Evolutionary conservation across 768 basidiomycete genomes (phyloP).

Genomic region (Tricholoma bakamatsutake): DNA sequence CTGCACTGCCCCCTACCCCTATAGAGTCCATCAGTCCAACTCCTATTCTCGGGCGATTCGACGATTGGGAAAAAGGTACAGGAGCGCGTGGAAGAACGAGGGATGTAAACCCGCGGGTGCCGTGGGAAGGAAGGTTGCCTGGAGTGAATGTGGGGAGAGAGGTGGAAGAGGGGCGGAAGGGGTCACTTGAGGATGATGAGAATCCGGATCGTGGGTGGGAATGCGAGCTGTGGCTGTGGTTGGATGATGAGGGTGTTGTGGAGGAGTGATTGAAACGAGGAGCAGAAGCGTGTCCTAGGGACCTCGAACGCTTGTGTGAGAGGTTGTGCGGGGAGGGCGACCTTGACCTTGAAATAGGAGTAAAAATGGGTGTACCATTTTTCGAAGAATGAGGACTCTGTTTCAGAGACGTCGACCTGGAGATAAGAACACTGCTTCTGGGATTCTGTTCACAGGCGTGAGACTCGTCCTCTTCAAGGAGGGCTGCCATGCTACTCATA

Average conservation of each 20-base stretch:
- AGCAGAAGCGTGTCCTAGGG: conserved; percentile 9
- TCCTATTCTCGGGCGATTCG: conserved; percentile 11
- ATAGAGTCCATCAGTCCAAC: conserved; percentile 11
- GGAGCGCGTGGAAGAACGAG: conserved; percentile 51
- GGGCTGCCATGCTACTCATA: conserved; percentile 46
- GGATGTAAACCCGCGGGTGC: conserved; percentile 51
- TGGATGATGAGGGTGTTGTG: conserved; percentile 8
- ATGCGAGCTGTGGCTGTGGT: conserved; percentile 5
- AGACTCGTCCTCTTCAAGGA: conserved; percentile 48
- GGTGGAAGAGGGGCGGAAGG: conserved; percentile 13
- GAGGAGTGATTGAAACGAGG: not conserved
- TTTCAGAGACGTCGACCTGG: conserved; percentile 7
- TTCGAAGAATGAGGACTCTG: not conserved
- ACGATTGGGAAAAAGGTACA: conserved; percentile 23
- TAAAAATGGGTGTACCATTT: conserved; percentile 2
- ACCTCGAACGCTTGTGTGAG: conserved; percentile 15
- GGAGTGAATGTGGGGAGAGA: conserved; percentile 21
- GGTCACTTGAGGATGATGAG: conserved; percentile 20
- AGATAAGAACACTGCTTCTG: conserved; percentile 18
- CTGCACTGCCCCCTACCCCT: conserved; percentile 19
- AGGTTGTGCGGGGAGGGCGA: conserved; percentile 3
- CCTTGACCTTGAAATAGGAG: conserved; percentile 1
- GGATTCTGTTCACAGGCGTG: conserved; percentile 7
- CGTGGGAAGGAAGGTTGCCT: conserved; percentile 42
- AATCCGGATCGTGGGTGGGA: conserved; percentile 11